Base-by-base conservation (phyloP, 2,329 filamentous ascomycete genomes). In the Penicillium sp. region DNA sequence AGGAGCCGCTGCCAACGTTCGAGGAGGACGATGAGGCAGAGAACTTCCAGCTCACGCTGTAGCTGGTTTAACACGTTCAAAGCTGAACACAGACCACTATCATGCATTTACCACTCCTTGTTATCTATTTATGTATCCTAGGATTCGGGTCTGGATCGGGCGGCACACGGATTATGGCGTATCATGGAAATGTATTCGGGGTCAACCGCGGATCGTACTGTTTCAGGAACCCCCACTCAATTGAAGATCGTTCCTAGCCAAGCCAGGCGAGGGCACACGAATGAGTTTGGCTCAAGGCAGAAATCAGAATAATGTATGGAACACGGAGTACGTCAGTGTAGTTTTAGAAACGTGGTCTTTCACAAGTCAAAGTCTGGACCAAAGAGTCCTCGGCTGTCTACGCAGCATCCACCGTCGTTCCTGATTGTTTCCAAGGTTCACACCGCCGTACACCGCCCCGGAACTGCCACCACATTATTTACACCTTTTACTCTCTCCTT, bases 21-120 rank as follows among this genome's bases (percentile, higher is more conserved):
- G 63, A 61, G 29, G 68, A 70, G 50, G 69, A 71, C 31, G 69
- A 70, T 38, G 68, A 70, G 42, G 56, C 60, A 1, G 56, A 57
- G 40, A 66, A 62, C 53, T 72, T 72, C 53, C 69, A 72, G 55
- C 61, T 72, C 42, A 67, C 66, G 8, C 49, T 71, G 46, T 71
- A 53, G 52, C 56, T 11, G 28, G 14, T 16, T 28, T 24, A 31
- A 34, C 11, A 22, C 34, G 8, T 22, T 43, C 26, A 26, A 22
- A 20, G 26, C 20, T 24, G 34, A 28, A 39, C 26, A 39, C 10
- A 14, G 34, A 28, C 32, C 26, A 38, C 37, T 44, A 43, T 44
- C 26, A 38, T 41, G 42, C 24, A 51, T 38, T 50, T 44, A 38
- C 5, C 31, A 29, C 35, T 26, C 40, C n/a, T 26, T 23, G 10